Base-by-base conservation (phyloP, 345 rosid genomes). In the Clarkia xantiana region DNA sequence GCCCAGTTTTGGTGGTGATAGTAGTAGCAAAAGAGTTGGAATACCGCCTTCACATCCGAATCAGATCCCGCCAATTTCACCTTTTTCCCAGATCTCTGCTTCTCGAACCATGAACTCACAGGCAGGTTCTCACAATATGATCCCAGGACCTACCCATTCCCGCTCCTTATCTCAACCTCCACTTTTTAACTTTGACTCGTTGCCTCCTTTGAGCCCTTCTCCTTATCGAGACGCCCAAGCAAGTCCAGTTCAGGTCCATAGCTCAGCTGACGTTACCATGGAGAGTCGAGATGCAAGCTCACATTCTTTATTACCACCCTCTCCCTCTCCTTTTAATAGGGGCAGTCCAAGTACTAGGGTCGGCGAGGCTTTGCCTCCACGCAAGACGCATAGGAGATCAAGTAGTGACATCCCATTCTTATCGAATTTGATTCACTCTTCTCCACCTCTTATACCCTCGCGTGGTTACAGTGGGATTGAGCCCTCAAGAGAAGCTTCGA, bases 41-140 rank as follows among this genome's bases (percentile, higher is more conserved):
- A 78, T 86, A 5, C 96, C 97, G 43, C 97, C 97, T 14, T 79
- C 97, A 2, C 88, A 80, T 56, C 94, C 94, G 7, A 77, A 68
- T 67, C 84, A 77, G 62, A 74, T 82, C 69, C 86, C 95, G 20
- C 97, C 93, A 41, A 71, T 89, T 60, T 84, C 96, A 0, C 98
- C 94, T 0, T 83, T 65, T 60, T 84, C 98, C 20, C 84, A 83
- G 86, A 81, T 86, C 82, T 88, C 83, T 3, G 70, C 51, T 61
- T 69, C 81, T 44, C 71, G 86, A 54, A 71, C 76, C 2, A 39
- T 53, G n/a, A 79, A 64, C 67, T 86, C 62, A 61, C 81, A 66
- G 61, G 55, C 67, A 71, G 70, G 73, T 64, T 61, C 78, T 0
- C 81, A 61, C 58, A 66, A 52, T 55, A 78, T 71, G 39, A 57